phyloP scores from a whole-genome alignment of 2,329 filamentous ascomycete genomes.

The Phyllosticta paracitricarpa region DNA sequence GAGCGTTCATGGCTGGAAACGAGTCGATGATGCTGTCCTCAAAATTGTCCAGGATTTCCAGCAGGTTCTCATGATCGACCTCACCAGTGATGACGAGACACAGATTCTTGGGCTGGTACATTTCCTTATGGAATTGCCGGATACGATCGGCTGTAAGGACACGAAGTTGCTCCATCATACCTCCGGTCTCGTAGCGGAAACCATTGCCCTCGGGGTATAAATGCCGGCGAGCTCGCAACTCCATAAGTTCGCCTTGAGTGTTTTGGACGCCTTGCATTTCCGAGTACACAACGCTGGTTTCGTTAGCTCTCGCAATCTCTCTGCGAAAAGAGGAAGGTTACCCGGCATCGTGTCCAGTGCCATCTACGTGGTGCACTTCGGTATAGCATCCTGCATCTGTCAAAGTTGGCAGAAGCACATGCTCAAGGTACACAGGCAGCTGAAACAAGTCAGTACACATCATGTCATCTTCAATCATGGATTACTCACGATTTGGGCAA shows the following conservation, averaged over 20 bases:
- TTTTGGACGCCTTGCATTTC: slow-evolving; percentile 98
- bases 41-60: slow-evolving; percentile 76
- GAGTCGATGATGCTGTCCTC: slow-evolving; percentile 77
- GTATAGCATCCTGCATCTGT: slow-evolving; percentile 91
- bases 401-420: slow-evolving; percentile 80
- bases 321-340: slow-evolving; percentile 17
- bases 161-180: slow-evolving; percentile 85
- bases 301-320: slow-evolving; percentile 11
- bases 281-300: slow-evolving; percentile 73
- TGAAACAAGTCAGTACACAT: slow-evolving; percentile 5
- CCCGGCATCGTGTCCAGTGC: slow-evolving; percentile 82
- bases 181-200: slow-evolving; percentile 96
- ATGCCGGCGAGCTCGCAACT: slow-evolving; percentile 66
- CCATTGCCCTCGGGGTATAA: slow-evolving; percentile 84
- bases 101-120: slow-evolving; percentile 97
- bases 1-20: slow-evolving; percentile 62
- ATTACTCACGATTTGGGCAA: slow-evolving; percentile 61
- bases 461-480: background rate
- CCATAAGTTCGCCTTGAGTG: slow-evolving; percentile 74
- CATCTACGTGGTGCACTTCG: slow-evolving; percentile 93
- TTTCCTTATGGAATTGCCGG: slow-evolving; percentile 84
- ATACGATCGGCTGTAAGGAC: slow-evolving; percentile 82
- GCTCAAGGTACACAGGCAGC: slow-evolving; percentile 88
- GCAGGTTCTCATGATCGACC: slow-evolving; percentile 69
- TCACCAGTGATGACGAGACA: slow-evolving; percentile 89